A percentile compares a stretch with the other conserved stretches of the same genome.
These are phyloP conservation scores for Botrytis galanthina DNA, from an alignment of 2,329 filamentous ascomycete genomes.

Conservation along the genomic window DNA sequence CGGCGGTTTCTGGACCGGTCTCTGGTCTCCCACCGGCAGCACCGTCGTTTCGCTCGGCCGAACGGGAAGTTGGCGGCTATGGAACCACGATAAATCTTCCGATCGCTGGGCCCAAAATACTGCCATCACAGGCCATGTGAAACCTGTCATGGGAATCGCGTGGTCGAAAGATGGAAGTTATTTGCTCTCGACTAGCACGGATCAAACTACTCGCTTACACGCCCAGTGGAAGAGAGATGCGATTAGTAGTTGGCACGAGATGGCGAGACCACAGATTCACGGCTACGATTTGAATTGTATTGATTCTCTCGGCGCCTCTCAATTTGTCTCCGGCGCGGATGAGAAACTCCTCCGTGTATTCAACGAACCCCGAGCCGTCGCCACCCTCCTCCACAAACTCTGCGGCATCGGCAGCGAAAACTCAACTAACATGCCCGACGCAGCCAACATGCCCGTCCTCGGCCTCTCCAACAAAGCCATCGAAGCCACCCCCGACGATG, in stretches of 20 bases:
- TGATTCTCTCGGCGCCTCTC: constrained; percentile 66
- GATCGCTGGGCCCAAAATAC: constrained; percentile 75
- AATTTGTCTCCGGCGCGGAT: constrained; percentile 92
- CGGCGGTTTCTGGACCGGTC: constrained; percentile 92
- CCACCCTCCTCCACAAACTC: constrained; percentile 66
- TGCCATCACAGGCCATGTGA: constrained; percentile 80
- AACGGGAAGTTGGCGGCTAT: constrained; percentile 90
- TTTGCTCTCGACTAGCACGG: constrained; percentile 81
- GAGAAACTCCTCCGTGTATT: constrained; percentile 98
- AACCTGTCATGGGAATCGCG: constrained; percentile 74
- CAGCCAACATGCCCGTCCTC: constrained; percentile 90
- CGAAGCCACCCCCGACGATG: constrained; percentile 54
- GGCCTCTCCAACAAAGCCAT: constrained; percentile 96
- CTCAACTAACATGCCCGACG: constrained; percentile 65
- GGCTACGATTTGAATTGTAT: constrained; percentile 98
- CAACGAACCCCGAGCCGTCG: constrained; percentile 80
- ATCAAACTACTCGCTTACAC: constrained; percentile 90
- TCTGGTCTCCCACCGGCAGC: constrained; percentile 79
- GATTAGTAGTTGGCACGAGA: constrained; percentile 81
- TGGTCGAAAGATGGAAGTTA: constrained; percentile 84
- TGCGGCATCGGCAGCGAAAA: constrained; percentile 54
- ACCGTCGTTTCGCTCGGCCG: constrained; percentile 80
- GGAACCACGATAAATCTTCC: constrained; percentile 60
- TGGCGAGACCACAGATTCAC: constrained; percentile 93
- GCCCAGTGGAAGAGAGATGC: constrained; percentile 65